Evolutionary conservation across 1,284 basidiomycete species (phyloP).

Genomic region (Boletus hoseneyae): DNA sequence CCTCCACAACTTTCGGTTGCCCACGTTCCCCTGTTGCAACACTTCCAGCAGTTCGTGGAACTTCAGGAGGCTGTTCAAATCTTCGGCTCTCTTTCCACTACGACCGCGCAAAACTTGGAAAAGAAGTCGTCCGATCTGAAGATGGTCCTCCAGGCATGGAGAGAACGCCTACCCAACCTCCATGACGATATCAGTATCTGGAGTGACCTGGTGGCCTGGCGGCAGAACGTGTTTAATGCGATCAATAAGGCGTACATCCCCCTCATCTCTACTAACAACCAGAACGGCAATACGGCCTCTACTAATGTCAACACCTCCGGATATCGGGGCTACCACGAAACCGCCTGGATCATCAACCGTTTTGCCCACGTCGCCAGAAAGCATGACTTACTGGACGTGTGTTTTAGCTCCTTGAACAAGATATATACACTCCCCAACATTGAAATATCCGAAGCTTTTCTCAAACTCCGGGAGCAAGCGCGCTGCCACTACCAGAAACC

Average conservation of each 20-base stretch:
- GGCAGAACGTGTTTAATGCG: constrained; percentile 90
- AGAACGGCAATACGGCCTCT: constrained; percentile 45
- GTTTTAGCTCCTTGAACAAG: constrained; percentile 92
- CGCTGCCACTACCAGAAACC: constrained; percentile 97
- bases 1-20: constrained; percentile 86
- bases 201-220: constrained; percentile 98
- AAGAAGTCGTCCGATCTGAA: constrained; percentile 95
- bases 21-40: constrained; percentile 92
- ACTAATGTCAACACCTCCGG: constrained; percentile 83
- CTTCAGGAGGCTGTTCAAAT: constrained; percentile 95
- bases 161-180: constrained; percentile 92
- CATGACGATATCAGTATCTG: constrained; percentile 99
- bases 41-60: constrained; percentile 99
- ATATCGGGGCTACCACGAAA: constrained; percentile 99
- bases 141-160: constrained; percentile 94
- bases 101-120: constrained; percentile 88
- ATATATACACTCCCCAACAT: constrained; percentile 99
- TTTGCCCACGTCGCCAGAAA: constrained; percentile 99
- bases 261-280: constrained; percentile 61
- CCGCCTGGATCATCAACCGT: constrained; percentile 99
- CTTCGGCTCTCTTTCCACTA: constrained; percentile 86
- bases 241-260: constrained; percentile 98
- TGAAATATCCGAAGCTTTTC: constrained; percentile 99
- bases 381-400: constrained; percentile 95
- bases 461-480: constrained; percentile 99